A percentile compares a stretch with the other conserved stretches of the same genome.
Conservation (phyloP, 805 yeast genomes). For the Pichia scutulata region DNA sequence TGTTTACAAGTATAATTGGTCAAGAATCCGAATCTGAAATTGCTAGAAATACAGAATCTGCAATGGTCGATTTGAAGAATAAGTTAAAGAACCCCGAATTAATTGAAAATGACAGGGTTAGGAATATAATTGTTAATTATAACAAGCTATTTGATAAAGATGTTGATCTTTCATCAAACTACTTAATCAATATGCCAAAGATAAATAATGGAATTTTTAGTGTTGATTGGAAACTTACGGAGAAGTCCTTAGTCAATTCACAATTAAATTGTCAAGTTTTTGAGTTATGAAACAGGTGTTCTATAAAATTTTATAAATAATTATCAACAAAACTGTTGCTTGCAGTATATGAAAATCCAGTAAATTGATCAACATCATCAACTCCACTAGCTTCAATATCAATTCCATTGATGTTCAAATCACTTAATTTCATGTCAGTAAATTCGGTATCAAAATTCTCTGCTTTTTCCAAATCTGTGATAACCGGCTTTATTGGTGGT, state of each 20-base stretch:
- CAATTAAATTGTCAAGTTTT: slow-evolving; percentile 39
- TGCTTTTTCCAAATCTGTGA: slow-evolving; percentile 65
- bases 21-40: slow-evolving; percentile 41
- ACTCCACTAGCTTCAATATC: not conserved
- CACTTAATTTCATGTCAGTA: slow-evolving; percentile 45
- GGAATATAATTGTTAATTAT: not conserved
- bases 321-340: slow-evolving; percentile 30
- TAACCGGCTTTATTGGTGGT: slow-evolving; percentile 72
- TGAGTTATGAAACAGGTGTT: slow-evolving; percentile 25
- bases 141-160: not conserved
- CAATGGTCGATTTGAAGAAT: slow-evolving; percentile 38
- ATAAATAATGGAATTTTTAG: slow-evolving; percentile 76
- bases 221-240: slow-evolving; percentile 75
- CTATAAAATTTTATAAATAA: slow-evolving; percentile 10
- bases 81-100: slow-evolving; percentile 27
- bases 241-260: slow-evolving; percentile 34
- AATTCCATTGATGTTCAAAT: slow-evolving; percentile 6
- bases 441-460: slow-evolving; percentile 76
- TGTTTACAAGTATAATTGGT: slow-evolving; percentile 62
- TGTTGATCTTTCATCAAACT: not conserved
- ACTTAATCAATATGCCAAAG: slow-evolving; percentile 53
- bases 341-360: slow-evolving; percentile 41
- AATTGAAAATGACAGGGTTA: slow-evolving; percentile 5
- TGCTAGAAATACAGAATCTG: slow-evolving; percentile 40
- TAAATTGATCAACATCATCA: slow-evolving; percentile 22